Percentiles rank a stretch among this genome's conserved stretches.
Conservation (phyloP, 257 asterid species). For the Handroanthus guayacan region DNA sequence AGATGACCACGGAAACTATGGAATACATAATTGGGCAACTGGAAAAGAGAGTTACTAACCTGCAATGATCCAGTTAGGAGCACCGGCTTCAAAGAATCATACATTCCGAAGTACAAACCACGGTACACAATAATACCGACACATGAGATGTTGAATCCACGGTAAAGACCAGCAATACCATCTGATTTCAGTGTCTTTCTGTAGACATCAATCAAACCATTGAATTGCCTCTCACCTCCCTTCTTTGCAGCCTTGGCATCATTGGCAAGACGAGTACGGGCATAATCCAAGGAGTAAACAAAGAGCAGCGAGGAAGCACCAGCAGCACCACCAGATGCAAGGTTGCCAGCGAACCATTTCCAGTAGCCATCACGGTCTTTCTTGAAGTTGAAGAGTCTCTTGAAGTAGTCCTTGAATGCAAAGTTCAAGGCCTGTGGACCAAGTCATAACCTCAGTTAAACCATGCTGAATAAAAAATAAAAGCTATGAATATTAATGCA, state of each 20-base stretch:
- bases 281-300: slow-evolving; percentile 92
- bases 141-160: slow-evolving; percentile 93
- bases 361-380: slow-evolving; percentile 95
- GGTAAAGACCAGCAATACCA: slow-evolving; percentile 90
- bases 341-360: slow-evolving; percentile 96
- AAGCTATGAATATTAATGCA: neutral
- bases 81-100: slow-evolving; percentile 89
- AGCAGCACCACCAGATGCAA: slow-evolving; percentile 94
- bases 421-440: slow-evolving; percentile 80
- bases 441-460: slow-evolving; percentile 24
- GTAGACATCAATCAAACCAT: slow-evolving; percentile 86
- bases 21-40: neutral
- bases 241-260: slow-evolving; percentile 93
- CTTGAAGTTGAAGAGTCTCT: slow-evolving; percentile 85
- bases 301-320: slow-evolving; percentile 91
- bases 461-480: neutral
- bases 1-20: neutral
- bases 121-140: slow-evolving; percentile 91
- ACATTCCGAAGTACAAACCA: slow-evolving; percentile 87
- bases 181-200: slow-evolving; percentile 72
- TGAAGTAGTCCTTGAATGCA: slow-evolving; percentile 92
- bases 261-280: slow-evolving; percentile 94
- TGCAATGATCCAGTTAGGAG: slow-evolving; percentile 70
- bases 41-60: slow-evolving; percentile 49
- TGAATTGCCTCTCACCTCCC: slow-evolving; percentile 92